Evolutionary conservation across 2,329 filamentous ascomycete species (phyloP), one percentile per base, ranked within the genome.

Genomic region (Emmonsia crescens): DNA sequence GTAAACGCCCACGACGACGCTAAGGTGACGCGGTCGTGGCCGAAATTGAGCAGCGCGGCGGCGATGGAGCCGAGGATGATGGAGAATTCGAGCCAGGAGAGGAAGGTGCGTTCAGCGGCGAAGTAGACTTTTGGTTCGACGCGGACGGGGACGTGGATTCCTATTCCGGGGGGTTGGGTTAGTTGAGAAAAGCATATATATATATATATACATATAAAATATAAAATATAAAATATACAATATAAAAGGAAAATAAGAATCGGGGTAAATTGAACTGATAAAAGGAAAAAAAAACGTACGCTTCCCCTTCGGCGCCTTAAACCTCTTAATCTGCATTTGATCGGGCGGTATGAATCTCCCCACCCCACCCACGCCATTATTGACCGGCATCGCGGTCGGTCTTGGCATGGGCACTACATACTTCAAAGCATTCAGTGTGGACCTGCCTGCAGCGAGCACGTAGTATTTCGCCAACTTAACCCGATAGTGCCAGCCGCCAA

Each of bases 51-150:
- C 54, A 96, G 79, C 0, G 89, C 89, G 8, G 89, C 87, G 14
- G 91, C 90, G 68, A 96, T 93, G 33, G 89, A 88, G 68, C 90
- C 91, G 60, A 99, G 86, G 72, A 96, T 92, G 71, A 97, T 96
- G 57, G 89, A 93, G 76, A 96, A 97, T 75, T 99, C 93, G 69
- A 99, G 88, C 91, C 94, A 99, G 65, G 91, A 89, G 62, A 99
- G 82, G 77, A 96, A 99, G 0, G 94, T 99, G 66, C 94, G 85
- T 76, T 99, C 94, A 0, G 91, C 92, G 27, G 94, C 94, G 72
- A 99, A 96, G 75, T 91, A 96, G 58, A 99, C 94, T 77, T 99
- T 99, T 40, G 94, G 94, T 75, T 99, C 94, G 40, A 99, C 92
- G 57, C 94, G 86, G 61, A 97, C 88, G 16, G 93, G 93, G 29